These are phyloP conservation scores for Microdochium bolleyi DNA, from an alignment of 2,329 filamentous ascomycete species.

Conservation along the genomic window DNA sequence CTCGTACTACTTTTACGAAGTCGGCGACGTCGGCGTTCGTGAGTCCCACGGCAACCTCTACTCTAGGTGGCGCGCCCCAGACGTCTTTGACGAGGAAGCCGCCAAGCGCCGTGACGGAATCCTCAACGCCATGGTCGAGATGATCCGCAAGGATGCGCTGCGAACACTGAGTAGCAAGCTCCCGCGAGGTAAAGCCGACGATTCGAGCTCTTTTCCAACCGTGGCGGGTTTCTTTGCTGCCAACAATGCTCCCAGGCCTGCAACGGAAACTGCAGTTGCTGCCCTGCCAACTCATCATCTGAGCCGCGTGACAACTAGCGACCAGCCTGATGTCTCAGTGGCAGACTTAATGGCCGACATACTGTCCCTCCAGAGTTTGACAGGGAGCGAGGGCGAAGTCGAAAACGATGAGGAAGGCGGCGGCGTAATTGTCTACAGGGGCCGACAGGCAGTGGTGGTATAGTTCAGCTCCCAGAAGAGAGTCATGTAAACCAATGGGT, in stretches of 20 bases:
- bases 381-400: too few species aligned
- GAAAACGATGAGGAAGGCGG: too few species aligned
- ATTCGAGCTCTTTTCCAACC: background rate
- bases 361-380: too few species aligned
- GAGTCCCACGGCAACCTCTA: conserved; percentile 28
- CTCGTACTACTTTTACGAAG: conserved; percentile 22
- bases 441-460: too few species aligned
- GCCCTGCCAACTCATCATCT: too few species aligned
- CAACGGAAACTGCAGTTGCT: too few species aligned
- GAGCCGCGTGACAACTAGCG: background rate
- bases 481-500: too few species aligned
- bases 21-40: conserved; percentile 15
- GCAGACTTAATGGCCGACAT: too few species aligned
- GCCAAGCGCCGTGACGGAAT: conserved; percentile 10
- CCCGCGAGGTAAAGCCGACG: conserved; percentile 1
- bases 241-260: too few species aligned
- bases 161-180: conserved; percentile 16
- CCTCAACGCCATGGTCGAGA: conserved; percentile 14
- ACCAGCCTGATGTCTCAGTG: background rate
- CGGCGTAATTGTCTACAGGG: too few species aligned
- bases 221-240: background rate
- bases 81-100: conserved; percentile 13
- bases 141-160: conserved; percentile 18
- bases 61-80: conserved; percentile 25
- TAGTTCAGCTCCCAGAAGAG: too few species aligned